Evolutionary conservation across 139 green algal species (phyloP), one percentile per base, ranked within the genome.

Genomic region (Pseudopediastrum boryanum): DNA sequence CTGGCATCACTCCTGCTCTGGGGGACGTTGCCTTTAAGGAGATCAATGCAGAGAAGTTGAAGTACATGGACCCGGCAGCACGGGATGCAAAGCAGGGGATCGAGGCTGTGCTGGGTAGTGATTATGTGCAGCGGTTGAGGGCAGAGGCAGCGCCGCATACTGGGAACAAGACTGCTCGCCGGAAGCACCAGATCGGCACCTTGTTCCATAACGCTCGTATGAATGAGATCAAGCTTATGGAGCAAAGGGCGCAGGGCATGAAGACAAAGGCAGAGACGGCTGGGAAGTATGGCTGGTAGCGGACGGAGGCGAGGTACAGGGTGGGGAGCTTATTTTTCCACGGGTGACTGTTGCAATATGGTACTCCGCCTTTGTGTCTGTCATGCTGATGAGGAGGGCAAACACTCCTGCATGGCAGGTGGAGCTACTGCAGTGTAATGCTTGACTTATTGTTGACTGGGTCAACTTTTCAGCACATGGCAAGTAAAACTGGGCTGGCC

Each of bases 181-280:
- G 82, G 50, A 94, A 93, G 87, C 91, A 96, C 83, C 92, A 96
- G 83, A 93, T 96, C 46, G 80, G 77, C 41, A 91, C 88, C 9
- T 73, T 96, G 42, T 94, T 90, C 71, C 80, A 85, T 36, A 85
- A 88, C 41, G 84, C 85, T 19, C 89, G 90, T 71, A 82, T 93
- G 71, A 84, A 83, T 78, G 92, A 96, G 83, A 74, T 95, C 35
- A 90, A 96, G 75, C 44, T 89, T 19, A 23, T 94, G 68, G 90
- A 94, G 82, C 63, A 83, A 46, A 69, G 84, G 41, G 73, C 77
- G 0, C 1, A 50, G 31, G 84, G 82, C 35, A 78, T 86, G 64
- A 94, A 94, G 81, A 89, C 69, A 48, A 96, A 95, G 85, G 74
- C 79, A 6, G 90, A 94, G 78, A 94, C 91, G 63, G 81, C 92